Evolutionary conservation across 2,329 filamentous ascomycete species (phyloP), one percentile per base, ranked within the genome.

Genomic region (Arachnopeziza araneosa): DNA sequence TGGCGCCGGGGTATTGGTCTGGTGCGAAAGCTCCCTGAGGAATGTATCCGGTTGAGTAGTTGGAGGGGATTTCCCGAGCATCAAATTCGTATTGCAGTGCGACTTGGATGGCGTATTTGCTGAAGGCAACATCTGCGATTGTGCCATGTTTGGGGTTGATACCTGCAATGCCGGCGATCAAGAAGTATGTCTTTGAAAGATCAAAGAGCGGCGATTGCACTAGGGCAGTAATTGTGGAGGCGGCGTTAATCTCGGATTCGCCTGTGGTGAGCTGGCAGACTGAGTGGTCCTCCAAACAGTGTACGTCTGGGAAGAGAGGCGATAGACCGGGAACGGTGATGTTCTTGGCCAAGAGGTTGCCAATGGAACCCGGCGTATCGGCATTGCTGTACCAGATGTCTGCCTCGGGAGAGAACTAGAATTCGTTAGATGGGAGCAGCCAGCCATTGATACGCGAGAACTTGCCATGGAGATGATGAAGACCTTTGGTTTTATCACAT

Each of bases 41-140:
- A 30, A 91, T 78, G 71, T 91, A 91, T 5, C 88, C 87, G 0
- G 86, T 88, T 0, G 80, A 76, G 74, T 81, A 90, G 71, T 85
- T 86, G 1, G 70, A 69, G 0, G 87, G 86, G 36, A 90, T 82
- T 62, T 90, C 87, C 36, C 88, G 82, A 1, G 82, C 76, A 66
- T 91, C 88, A 62, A 92, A 83, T 72, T 92, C 89, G 65, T 91
- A 89, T 72, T 92, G 88, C 57, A 91, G 76, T 0, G 85, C 88
- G 2, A 91, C 87, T 70, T 92, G 89, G 5, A 92, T 80, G 0
- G 87, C 83, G 69, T 85, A 93, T 23, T 83, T 81, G 48, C 85
- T 82, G 57, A 93, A 83, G 1, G 86, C 86, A 0, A 90, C 87
- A 50, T 82, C 81, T 52, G 82, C 84, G 4, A 89, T 78, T 0